Conservation (phyloP, 2,329 filamentous ascomycete species). For the Amphichorda felina region DNA sequence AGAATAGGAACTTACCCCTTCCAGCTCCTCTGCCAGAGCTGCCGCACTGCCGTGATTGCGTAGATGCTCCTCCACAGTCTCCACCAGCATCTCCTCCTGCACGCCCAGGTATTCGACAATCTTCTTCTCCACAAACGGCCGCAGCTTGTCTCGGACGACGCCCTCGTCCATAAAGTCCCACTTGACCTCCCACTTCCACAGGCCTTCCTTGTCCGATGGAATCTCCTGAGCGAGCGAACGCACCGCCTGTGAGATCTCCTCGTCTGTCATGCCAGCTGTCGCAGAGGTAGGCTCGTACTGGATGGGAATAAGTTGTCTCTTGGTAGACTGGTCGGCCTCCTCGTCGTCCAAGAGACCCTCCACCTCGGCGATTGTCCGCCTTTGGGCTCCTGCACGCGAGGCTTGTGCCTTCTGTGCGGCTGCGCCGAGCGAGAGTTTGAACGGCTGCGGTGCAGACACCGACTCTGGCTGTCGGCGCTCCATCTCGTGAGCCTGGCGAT, state of each 20-base stretch:
- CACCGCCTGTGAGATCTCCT: constrained; percentile 75
- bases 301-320: constrained; percentile 70
- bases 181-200: constrained; percentile 88
- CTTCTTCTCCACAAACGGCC: constrained; percentile 96
- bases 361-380: constrained; percentile 83
- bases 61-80: constrained; percentile 82
- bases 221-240: constrained; percentile 81
- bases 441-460: constrained; percentile 54
- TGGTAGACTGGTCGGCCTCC: constrained; percentile 62
- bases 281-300: constrained; percentile 63
- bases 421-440: constrained; percentile 87
- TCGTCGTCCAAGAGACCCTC: constrained; percentile 93
- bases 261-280: constrained; percentile 58
- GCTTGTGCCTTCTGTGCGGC: constrained; percentile 63
- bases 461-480: constrained; percentile 22
- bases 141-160: constrained; percentile 73
- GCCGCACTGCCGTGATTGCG: constrained; percentile 63
- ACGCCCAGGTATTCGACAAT: constrained; percentile 93
- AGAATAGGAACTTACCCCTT: constrained; percentile 49
- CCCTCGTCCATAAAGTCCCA: constrained; percentile 84
- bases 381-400: constrained; percentile 41
- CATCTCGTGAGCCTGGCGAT: constrained; percentile 70
- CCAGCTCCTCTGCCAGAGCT: constrained; percentile 73
- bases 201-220: constrained; percentile 69
- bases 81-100: constrained; percentile 90